These are phyloP conservation scores for Coprinopsis marcescibilis DNA, from an alignment of 768 basidiomycete genomes.

Conservation along the genomic window DNA sequence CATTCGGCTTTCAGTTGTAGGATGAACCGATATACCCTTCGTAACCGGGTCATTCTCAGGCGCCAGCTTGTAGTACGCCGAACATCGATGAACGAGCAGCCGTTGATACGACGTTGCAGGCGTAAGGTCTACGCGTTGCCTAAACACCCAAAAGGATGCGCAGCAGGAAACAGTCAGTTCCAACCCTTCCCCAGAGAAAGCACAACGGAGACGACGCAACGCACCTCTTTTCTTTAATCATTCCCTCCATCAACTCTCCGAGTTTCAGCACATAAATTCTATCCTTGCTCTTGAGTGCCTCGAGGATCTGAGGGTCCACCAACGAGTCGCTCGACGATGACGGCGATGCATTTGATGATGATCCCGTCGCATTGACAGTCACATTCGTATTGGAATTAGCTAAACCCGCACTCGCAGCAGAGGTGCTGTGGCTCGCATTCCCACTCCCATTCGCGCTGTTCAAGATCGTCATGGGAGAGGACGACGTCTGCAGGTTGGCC, in stretches of 20 bases:
- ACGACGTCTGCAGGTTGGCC: too few species aligned
- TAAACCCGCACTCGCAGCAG: too few species aligned
- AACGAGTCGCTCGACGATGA: slow-evolving; percentile 37
- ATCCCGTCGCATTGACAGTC: too few species aligned
- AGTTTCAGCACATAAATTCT: slow-evolving; percentile 83
- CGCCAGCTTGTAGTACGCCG: slow-evolving; percentile 69
- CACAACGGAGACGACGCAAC: slow-evolving; percentile 20
- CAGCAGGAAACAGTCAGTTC: too few species aligned
- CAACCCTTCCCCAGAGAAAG: neutral
- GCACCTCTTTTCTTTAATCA: slow-evolving; percentile 72
- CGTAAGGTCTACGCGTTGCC: slow-evolving; percentile 58
- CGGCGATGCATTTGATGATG: slow-evolving; percentile 11
- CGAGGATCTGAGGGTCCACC: slow-evolving; percentile 77
- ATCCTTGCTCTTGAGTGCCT: slow-evolving; percentile 85
- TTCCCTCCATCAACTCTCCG: slow-evolving; percentile 78
- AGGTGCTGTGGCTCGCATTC: too few species aligned
- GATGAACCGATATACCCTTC: slow-evolving; percentile 56
- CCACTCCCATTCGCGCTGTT: too few species aligned
- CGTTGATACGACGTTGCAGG: slow-evolving; percentile 80
- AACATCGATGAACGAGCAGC: slow-evolving; percentile 80
- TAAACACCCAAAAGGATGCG: slow-evolving; percentile 23
- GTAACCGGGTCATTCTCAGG: slow-evolving; percentile 62
- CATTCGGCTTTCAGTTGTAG: slow-evolving; percentile 68
- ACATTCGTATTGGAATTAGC: too few species aligned
- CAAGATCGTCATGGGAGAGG: too few species aligned